phyloP scores from a whole-genome alignment of 345 rosid species.

The Crucihimalaya himalaica region DNA sequence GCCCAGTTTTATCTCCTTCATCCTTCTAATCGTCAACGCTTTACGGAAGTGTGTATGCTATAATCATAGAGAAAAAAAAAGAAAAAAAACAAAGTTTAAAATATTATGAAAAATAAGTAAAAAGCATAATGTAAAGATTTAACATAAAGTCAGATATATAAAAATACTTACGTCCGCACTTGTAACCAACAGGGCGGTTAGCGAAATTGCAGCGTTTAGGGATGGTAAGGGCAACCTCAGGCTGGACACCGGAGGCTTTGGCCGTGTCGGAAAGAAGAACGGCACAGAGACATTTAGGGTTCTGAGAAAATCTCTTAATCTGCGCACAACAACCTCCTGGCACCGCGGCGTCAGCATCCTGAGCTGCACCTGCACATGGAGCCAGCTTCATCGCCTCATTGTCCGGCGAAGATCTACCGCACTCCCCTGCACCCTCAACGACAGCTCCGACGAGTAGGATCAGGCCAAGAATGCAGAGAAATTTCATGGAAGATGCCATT shows the following conservation, averaged over 20 bases:
- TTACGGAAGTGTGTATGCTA: constrained; percentile 40
- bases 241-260: constrained; percentile 63
- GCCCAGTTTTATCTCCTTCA: not conserved
- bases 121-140: not conserved
- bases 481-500: constrained; percentile 53
- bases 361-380: constrained; percentile 75
- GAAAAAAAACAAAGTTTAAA: not conserved
- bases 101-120: not conserved
- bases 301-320: constrained; percentile 64
- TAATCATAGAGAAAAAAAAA: not conserved
- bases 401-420: constrained; percentile 77
- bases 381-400: constrained; percentile 79
- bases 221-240: constrained; percentile 72
- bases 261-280: constrained; percentile 79
- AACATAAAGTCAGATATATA: not conserved
- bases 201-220: constrained; percentile 89
- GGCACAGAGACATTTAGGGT: constrained; percentile 79
- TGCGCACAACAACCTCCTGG: constrained; percentile 66
- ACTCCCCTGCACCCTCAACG: constrained; percentile 74
- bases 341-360: constrained; percentile 51
- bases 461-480: constrained; percentile 47
- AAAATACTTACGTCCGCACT: constrained; percentile 62
- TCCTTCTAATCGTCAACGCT: constrained; percentile 1
- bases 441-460: constrained; percentile 36
- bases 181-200: constrained; percentile 81